Evolutionary conservation across 805 yeast genomes (phyloP).

Genomic region (Lachancea cidri): DNA sequence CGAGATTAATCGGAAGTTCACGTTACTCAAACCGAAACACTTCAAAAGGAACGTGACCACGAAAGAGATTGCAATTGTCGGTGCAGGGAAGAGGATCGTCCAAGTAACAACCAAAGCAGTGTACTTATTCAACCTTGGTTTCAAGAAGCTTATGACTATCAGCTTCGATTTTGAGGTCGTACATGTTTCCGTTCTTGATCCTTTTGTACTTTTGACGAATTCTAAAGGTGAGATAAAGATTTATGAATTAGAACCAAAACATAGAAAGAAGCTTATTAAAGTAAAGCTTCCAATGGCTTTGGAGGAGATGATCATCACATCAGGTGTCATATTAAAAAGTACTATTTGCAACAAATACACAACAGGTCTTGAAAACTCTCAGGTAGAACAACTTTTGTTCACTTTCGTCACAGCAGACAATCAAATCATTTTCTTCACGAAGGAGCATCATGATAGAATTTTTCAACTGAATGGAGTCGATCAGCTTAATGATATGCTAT

Average conservation of each 20-base stretch:
- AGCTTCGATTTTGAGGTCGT: conserved; percentile 57
- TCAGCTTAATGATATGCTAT: conserved; percentile 37
- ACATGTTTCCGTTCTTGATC: conserved; percentile 58
- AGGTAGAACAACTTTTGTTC: conserved; percentile 39
- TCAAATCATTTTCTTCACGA: conserved; percentile 58
- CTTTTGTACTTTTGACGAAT: conserved; percentile 56
- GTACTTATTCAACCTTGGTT: conserved; percentile 55
- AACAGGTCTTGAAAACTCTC: conserved; percentile 18
- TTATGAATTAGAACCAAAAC: conserved; percentile 39
- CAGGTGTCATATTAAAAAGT: conserved; percentile 58
- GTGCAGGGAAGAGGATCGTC: conserved; percentile 51
- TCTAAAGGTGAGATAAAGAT: conserved; percentile 68
- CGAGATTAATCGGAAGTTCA: conserved; percentile 55
- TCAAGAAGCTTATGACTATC: conserved; percentile 48
- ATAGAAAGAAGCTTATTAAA: conserved; percentile 33
- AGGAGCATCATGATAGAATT: conserved; percentile 41
- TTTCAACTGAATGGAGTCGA: conserved; percentile 36
- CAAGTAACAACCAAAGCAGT: conserved; percentile 70
- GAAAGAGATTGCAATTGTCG: conserved; percentile 58
- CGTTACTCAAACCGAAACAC: conserved; percentile 54
- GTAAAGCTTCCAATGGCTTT: conserved; percentile 35
- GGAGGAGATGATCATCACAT: conserved; percentile 53
- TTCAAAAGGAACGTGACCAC: conserved; percentile 62
- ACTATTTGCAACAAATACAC: conserved; percentile 41
- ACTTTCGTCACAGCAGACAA: conserved; percentile 74